These are phyloP conservation scores for Ophiostoma ips DNA, from an alignment of 2,329 filamentous ascomycete species.

Conservation along the genomic window DNA sequence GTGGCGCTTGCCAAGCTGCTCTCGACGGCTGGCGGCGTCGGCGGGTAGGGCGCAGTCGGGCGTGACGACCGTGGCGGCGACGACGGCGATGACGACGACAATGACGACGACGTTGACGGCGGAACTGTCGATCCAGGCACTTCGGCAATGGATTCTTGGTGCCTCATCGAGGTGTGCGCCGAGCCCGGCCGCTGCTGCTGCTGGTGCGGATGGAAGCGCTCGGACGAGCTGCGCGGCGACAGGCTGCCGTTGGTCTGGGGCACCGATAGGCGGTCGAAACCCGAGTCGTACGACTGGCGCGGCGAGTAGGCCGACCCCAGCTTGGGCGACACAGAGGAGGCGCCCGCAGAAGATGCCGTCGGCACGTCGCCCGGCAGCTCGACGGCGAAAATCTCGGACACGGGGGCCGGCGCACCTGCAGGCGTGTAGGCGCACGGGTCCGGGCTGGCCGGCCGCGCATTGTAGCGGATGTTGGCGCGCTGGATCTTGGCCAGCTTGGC, in stretches of 20 bases:
- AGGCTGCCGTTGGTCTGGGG: slow-evolving; percentile 21
- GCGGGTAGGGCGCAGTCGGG: slow-evolving; percentile 11
- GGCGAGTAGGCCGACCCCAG: slow-evolving; percentile 15
- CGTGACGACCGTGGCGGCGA: slow-evolving; percentile 19
- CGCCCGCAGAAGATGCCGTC: no score
- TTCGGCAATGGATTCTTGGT: slow-evolving; percentile 15
- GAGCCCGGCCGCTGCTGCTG: neutral
- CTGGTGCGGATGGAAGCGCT: slow-evolving; percentile 22
- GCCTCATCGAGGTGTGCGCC: slow-evolving; percentile 18
- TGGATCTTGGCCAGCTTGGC: slow-evolving; percentile 74
- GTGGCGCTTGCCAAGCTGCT: neutral
- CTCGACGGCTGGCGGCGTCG: slow-evolving; percentile 10
- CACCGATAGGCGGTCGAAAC: slow-evolving; percentile 33
- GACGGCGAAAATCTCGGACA: slow-evolving; percentile 27
- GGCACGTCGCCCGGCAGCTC: slow-evolving; percentile 46
- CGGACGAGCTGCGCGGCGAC: slow-evolving; percentile 38
- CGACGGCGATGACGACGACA: slow-evolving; percentile 16
- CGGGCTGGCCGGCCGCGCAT: slow-evolving; percentile 24
- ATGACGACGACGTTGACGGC: slow-evolving; percentile 17
- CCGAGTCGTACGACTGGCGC: slow-evolving; percentile 44
- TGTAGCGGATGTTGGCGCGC: slow-evolving; percentile 56
- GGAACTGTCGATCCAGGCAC: slow-evolving; percentile 15
- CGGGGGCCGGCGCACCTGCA: slow-evolving; percentile 26
- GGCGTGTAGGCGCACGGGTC: neutral
- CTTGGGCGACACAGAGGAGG: neutral